Conservation (phyloP, 208 protist genomes). For the Angomonas deanei region DNA sequence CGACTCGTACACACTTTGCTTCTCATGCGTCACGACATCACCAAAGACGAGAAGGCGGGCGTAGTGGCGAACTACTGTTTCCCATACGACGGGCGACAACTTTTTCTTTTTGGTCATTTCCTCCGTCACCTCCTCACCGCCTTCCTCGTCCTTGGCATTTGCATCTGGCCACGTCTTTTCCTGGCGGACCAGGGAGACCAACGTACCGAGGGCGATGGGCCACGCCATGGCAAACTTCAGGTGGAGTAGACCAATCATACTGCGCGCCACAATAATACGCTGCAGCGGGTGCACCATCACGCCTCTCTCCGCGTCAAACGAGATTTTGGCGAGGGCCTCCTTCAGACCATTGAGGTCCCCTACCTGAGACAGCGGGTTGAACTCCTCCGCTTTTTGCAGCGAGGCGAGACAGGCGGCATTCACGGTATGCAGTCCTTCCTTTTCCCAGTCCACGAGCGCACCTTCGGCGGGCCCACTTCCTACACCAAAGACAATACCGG, state of each 20-base stretch:
- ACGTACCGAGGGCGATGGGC: slow-evolving; percentile 51
- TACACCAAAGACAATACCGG: slow-evolving; percentile 11
- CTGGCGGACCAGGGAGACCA: slow-evolving; percentile 42
- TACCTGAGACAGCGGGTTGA: slow-evolving; percentile 6
- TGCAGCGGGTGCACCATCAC: slow-evolving; percentile 42
- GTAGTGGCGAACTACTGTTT: slow-evolving; percentile 52
- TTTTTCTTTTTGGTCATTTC: not conserved
- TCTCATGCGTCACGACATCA: slow-evolving; percentile 24
- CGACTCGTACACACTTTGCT: not conserved
- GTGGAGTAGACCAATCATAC: slow-evolving; percentile 80
- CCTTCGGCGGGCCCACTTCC: too few relatives aligned
- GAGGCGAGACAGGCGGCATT: not conserved
- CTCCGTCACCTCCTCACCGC: not conserved
- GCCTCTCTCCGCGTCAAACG: slow-evolving; percentile 50
- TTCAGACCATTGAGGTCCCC: slow-evolving; percentile 12
- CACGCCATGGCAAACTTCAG: slow-evolving; percentile 74
- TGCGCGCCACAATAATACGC: slow-evolving; percentile 55
- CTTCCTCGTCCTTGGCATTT: not conserved
- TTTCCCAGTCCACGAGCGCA: too few relatives aligned
- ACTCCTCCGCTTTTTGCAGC: slow-evolving; percentile 8
- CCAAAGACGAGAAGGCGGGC: slow-evolving; percentile 68
- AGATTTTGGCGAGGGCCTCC: slow-evolving; percentile 38
- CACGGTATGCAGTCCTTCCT: not conserved
- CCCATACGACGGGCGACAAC: slow-evolving; percentile 65
- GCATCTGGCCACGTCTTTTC: slow-evolving; percentile 35